phyloP scores from a whole-genome alignment of 208 protist genomes.

The Porcisia deanei region DNA sequence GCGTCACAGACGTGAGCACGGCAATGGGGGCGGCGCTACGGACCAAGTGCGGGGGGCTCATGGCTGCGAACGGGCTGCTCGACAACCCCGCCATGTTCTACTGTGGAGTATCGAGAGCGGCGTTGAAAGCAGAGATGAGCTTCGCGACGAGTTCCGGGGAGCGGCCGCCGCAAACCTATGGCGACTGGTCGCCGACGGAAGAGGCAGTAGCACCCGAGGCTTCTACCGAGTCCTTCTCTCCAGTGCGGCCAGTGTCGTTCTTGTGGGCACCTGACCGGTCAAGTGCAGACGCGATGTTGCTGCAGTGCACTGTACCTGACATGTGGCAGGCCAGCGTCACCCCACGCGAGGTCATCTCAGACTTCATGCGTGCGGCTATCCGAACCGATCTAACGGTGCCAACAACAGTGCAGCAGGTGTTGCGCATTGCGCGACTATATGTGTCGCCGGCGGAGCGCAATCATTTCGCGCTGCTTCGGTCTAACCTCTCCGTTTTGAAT shows the following conservation, averaged over 20 bases:
- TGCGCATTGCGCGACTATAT: constrained; percentile 73
- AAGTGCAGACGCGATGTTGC: not conserved
- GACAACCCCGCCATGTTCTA: constrained; percentile 85
- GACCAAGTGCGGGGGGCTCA: constrained; percentile 70
- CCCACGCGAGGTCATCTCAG: constrained; percentile 75
- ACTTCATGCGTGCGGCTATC: constrained; percentile 72
- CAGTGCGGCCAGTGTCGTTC: constrained; percentile 20
- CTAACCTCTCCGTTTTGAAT: constrained; percentile 47
- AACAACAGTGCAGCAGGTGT: constrained; percentile 71
- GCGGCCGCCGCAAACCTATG: not conserved
- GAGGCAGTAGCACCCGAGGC: not conserved
- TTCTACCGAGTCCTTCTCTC: constrained; percentile 4
- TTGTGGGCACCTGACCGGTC: constrained; percentile 18
- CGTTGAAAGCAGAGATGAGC: constrained; percentile 11
- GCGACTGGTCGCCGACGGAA: not conserved
- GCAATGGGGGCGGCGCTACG: constrained; percentile 50
- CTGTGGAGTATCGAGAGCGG: not conserved
- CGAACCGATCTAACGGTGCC: constrained; percentile 52
- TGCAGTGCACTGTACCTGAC: constrained; percentile 21
- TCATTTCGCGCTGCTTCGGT: constrained; percentile 64
- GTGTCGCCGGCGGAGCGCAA: constrained; percentile 69
- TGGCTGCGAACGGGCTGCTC: constrained; percentile 83
- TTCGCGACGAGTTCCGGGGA: not conserved
- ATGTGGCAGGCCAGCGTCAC: constrained; percentile 36
- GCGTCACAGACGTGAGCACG: constrained; percentile 51